Base-by-base conservation (phyloP, 176 grass and related monocot genomes). In the Carex kokanica region DNA sequence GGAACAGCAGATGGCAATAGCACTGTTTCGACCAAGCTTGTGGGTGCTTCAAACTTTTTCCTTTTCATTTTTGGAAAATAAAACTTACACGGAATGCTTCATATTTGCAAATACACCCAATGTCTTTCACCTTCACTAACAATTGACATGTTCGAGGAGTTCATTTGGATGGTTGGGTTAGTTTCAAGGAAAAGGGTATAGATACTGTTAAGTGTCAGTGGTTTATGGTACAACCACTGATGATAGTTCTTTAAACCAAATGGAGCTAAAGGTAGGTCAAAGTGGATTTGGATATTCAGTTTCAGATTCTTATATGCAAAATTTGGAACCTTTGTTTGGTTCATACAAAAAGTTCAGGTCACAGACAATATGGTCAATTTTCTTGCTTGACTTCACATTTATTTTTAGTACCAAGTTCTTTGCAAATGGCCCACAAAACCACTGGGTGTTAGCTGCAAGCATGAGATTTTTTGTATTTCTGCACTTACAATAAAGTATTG, bases 1-100 rank as follows among this genome's bases (percentile, higher is more conserved):
- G 1, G 79, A 10, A 85, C 62, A 2, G 20, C 80, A 4, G 77
- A 82, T 49, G 65, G 83, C 41, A 52, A 74, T 31, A 85, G 81
- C 71, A 84, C 86, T 14, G 56, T 86, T 65, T 93, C 95, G 71
- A 94, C 95, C 6, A 86, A 91, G n/a, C 36, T 98, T 84, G 95
- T 98, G 79, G 85, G 88, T 64, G 24, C 15, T 73, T n/a, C 31
- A 11, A 24, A 5, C 72, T 67, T 69, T 55, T 78, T 78, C 53
- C 49, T 78, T 29, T 27, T 55, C 21, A 36, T 34, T 78, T 52
- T 14, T 73, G 36, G 64, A 13, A 13, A 36, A 27, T 14, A 15
- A 12, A 23, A 60, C 10, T 38, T 32, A 32, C 43, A 49, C 1
- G 6, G 8, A 6, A 36, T 69, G 41, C 23, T 59, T 59, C 56